Evolutionary conservation across 495 filamentous ascomycete genomes (phyloP), one percentile per base, ranked within the genome.

Genomic region (Talaromyces trachyspermus): DNA sequence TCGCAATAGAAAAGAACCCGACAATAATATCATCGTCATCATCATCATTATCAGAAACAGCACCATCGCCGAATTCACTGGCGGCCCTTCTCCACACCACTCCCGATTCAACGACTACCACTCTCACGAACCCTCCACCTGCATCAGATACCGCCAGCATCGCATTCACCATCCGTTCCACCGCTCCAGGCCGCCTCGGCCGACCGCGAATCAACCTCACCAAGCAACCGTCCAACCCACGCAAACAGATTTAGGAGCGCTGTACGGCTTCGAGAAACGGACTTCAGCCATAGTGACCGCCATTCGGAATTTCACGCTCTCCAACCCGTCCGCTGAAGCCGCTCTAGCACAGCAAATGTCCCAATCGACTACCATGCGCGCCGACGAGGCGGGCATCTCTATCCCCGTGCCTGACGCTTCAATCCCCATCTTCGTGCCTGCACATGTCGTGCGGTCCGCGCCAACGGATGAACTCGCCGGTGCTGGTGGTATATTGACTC

Each of bases 201-300:
- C 54, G 61, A 5, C 57, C 60, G 1, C 57, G 75, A 18, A 77
- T 95, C 23, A 72, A 49, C 85, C 88, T 4, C 91, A 95, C 64
- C 74, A 80, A 60, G 88, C 88, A 2, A 95, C 91, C 4, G 80
- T 90, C 29, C 74, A 77, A 62, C 78, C 81, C n/a, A 51, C 51
- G 2, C 72, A 85, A 22, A 76, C 80, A 0, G 81, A 84, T 53
- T 77, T 85, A 8, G 80, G 86, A 54, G 90, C 90, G 36, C 74
- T 98, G 24, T 89, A 95, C 60, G 77, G 83, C 49, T 77, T 96
- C 27, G 91, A 96, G 56, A 83, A 83, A 46, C 77, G 78, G 41
- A 95, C 90, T 11, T 88, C 92, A 49, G 86, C 85, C 14, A 77
- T 97, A 14, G 72, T 97, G 9, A 75, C 78, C 46, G 68, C 71